Evolutionary conservation across 148 eudicot genomes (phyloP).

Genomic region (Vaccinium corymbosum): DNA sequence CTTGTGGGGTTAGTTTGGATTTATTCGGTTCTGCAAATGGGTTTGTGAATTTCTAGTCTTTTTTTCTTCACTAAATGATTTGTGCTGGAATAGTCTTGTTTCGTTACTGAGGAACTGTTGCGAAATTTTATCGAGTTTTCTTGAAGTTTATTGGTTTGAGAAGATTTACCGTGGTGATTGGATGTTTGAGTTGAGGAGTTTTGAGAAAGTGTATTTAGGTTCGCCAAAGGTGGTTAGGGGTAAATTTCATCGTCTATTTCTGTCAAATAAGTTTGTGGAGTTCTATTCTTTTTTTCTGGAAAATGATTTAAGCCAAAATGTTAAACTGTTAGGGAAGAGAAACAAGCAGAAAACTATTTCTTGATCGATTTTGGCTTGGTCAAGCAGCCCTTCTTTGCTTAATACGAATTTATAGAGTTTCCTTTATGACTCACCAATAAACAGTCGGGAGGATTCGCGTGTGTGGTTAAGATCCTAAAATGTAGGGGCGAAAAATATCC

Average conservation of each 20-base stretch:
- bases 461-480: neutral
- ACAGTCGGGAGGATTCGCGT: neutral
- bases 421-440: neutral
- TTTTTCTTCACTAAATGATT: neutral
- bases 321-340: neutral
- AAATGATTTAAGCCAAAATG: neutral
- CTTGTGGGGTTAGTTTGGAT: neutral
- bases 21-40: neutral
- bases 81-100: neutral
- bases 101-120: neutral
- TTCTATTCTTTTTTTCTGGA: neutral
- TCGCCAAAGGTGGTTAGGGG: neutral
- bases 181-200: neutral
- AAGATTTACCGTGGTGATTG: neutral
- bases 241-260: neutral
- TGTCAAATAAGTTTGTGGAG: neutral
- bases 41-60: neutral
- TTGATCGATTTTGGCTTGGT: neutral
- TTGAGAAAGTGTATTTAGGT: slow-evolving; percentile 3
- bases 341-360: neutral
- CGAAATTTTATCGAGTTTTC: neutral
- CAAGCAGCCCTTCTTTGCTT: neutral
- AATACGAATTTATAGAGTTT: neutral
- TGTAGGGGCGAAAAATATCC: too few relatives aligned
- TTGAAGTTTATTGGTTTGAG: neutral